Conservation (phyloP, 441 rosid species). For the Bruguiera hainesii region DNA sequence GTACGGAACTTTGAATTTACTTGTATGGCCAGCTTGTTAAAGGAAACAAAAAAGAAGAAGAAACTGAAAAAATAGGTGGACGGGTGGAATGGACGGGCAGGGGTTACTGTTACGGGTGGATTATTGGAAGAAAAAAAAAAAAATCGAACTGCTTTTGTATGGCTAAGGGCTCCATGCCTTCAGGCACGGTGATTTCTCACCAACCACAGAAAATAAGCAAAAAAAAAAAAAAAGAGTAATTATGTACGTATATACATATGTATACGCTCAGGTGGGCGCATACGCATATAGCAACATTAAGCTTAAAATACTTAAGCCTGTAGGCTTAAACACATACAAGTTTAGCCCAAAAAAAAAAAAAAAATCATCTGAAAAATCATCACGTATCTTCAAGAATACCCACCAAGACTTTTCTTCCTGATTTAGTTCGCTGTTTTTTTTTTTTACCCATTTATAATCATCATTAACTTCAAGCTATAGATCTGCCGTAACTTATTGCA, state of each 20-base stretch:
- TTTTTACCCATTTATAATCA: constrained; percentile 3
- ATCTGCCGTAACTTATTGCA: not conserved
- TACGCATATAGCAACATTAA: too few species aligned
- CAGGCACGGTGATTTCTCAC: too few species aligned
- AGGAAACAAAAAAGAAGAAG: not conserved
- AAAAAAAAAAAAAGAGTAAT: too few species aligned
- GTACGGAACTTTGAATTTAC: not conserved
- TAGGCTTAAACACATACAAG: too few species aligned
- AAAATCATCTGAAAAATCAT: not conserved
- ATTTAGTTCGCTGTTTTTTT: constrained; percentile 11
- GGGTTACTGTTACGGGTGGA: too few species aligned
- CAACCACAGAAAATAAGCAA: too few species aligned
- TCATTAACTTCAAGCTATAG: constrained; percentile 1
- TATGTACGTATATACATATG: too few species aligned
- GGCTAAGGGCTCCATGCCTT: too few species aligned
- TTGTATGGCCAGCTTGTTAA: not conserved
- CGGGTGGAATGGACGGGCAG: too few species aligned
- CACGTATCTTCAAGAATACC: not conserved
- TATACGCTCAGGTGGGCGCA: too few species aligned
- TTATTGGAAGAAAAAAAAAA: not conserved
- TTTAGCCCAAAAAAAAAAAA: too few species aligned
- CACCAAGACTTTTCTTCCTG: not conserved
- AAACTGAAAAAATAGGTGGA: not conserved
- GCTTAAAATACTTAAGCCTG: too few species aligned
- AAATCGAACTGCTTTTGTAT: not conserved